Conservation (phyloP, 345 rosid genomes). For the Aethionema arabicum region DNA sequence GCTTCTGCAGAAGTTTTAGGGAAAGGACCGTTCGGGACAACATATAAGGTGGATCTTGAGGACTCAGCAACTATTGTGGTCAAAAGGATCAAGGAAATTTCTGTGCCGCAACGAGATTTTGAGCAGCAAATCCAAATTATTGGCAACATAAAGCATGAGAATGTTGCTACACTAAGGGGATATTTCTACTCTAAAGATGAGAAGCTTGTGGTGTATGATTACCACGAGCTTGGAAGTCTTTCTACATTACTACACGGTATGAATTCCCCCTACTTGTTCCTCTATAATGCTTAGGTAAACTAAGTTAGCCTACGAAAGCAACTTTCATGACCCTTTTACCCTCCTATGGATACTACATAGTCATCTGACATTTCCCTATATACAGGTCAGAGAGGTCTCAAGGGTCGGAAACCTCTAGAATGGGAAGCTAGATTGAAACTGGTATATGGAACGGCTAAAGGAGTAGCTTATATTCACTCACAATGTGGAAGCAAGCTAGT, state of each 20-base stretch:
- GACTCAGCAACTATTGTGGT: slow-evolving; percentile 82
- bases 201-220: slow-evolving; percentile 89
- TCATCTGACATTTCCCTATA: background rate
- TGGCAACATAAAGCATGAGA: slow-evolving; percentile 75
- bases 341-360: background rate
- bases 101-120: slow-evolving; percentile 64
- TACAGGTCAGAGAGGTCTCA: slow-evolving; percentile 58
- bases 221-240: slow-evolving; percentile 62
- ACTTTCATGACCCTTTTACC: slow-evolving; percentile 1
- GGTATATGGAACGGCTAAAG: slow-evolving; percentile 78
- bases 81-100: slow-evolving; percentile 88
- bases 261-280: background rate
- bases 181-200: slow-evolving; percentile 91
- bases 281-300: background rate
- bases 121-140: slow-evolving; percentile 86
- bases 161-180: slow-evolving; percentile 74
- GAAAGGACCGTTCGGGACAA: slow-evolving; percentile 87
- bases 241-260: slow-evolving; percentile 79
- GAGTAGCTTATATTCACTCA: slow-evolving; percentile 68
- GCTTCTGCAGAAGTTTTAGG: slow-evolving; percentile 99
- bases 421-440: slow-evolving; percentile 81
- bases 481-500: slow-evolving; percentile 70
- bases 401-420: slow-evolving; percentile 53
- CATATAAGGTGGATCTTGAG: slow-evolving; percentile 83
- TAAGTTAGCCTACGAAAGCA: background rate